phyloP scores from a whole-genome alignment of 2,329 filamentous ascomycete species.

The Pseudogymnoascus sp. region DNA sequence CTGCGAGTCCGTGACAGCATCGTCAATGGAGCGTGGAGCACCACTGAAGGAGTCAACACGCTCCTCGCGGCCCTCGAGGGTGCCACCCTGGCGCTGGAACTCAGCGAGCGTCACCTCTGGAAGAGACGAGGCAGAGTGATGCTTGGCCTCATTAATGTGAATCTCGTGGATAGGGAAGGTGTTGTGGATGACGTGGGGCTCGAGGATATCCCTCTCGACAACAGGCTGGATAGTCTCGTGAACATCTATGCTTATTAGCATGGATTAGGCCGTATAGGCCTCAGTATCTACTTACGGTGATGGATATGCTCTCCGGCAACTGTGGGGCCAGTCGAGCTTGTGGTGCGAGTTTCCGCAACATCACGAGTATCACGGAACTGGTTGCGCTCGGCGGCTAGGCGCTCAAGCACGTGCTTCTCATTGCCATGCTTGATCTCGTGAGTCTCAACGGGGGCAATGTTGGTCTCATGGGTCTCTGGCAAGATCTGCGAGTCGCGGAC shows the following conservation, averaged over 20 bases:
- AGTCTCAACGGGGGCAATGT: slow-evolving; percentile 50
- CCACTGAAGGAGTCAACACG: slow-evolving; percentile 53
- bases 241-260: slow-evolving; percentile 37
- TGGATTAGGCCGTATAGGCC: slow-evolving; percentile 14
- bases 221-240: slow-evolving; percentile 65
- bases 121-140: slow-evolving; percentile 56
- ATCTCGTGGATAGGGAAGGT: slow-evolving; percentile 65
- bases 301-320: slow-evolving; percentile 55
- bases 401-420: slow-evolving; percentile 36
- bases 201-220: slow-evolving; percentile 59
- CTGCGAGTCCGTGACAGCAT: slow-evolving; percentile 16
- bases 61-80: slow-evolving; percentile 44
- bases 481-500: slow-evolving; percentile 44
- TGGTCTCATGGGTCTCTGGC: slow-evolving; percentile 55
- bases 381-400: slow-evolving; percentile 43
- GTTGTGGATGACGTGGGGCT: slow-evolving; percentile 61
- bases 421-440: slow-evolving; percentile 54
- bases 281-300: slow-evolving; percentile 33
- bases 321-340: slow-evolving; percentile 37
- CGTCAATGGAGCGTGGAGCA: slow-evolving; percentile 44
- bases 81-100: slow-evolving; percentile 47
- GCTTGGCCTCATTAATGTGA: slow-evolving; percentile 57
- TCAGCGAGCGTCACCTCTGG: slow-evolving; percentile 57
- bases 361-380: slow-evolving; percentile 44
- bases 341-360: slow-evolving; percentile 40